Base-by-base conservation (phyloP, 345 rosid genomes). In the Syzygium oleosum region DNA sequence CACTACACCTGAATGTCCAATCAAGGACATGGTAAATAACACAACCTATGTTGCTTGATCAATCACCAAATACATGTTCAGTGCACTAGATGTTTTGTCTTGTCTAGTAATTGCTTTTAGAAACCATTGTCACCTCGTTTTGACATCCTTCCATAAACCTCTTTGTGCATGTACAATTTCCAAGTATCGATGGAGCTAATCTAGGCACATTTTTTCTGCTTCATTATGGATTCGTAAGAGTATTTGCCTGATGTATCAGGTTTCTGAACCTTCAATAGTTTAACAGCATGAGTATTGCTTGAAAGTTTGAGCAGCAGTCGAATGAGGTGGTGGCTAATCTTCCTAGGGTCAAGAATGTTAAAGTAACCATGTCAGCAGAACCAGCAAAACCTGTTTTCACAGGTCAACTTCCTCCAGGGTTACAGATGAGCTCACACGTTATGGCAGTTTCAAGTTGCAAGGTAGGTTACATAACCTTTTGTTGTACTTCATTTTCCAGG, bases 1-100 rank as follows among this genome's bases (percentile, higher is more conserved):
- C 90, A 97, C 98, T 56, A 97, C 98, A 87, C 99, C 98, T n/a
- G 99, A 98, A 89, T 97, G 99, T 91, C 99, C 99, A 59, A 90
- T 96, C 95, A 97, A 95, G 92, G 98, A 96, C 92, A 90, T 94
- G 98, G 99, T 97, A 94, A 92, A 34, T 31, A 6, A 8, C 22
- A 17, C 12, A 4, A 14, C 31, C 52, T 38, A 11, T 19, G 53
- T 25, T 58, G 65, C 65, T 25, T 58, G 65, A 58, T 25, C 65
- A 58, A 13, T 58, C 25, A 25, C 29, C 29, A 12, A 58, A 25
- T 56, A 58, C 63, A 58, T 25, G 29, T 29, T 58, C 65, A 58
- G 65, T 58, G 65, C 65, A 58, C n/a, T 25, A 4, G 6, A 58
- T 58, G 15, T 58, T 58, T 29, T 58, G 65, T 22, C 29, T 58